Evolutionary conservation across 495 filamentous ascomycete species (phyloP), one percentile per base, ranked within the genome.

Genomic region (Ramalina peruviana): DNA sequence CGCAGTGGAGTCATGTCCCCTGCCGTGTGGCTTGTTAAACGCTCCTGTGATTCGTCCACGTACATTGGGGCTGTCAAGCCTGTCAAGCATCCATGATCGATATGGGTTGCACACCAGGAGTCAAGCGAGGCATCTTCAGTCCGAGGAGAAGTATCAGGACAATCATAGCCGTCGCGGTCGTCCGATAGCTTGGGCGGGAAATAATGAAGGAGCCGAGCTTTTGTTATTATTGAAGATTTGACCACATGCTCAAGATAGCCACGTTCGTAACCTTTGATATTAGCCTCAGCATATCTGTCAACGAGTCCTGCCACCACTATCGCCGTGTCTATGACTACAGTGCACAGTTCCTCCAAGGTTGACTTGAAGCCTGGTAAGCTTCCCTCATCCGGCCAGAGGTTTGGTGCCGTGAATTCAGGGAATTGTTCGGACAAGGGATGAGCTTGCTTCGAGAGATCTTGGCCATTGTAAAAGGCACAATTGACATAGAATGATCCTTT

Each of bases 401-500:
- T 97, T 17, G 75, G 72, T 6, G 72, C 69, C 1, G 80, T 84
- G 63, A 85, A 83, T 54, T 81, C 80, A 0, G 76, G 65, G 25
- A 82, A 69, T 49, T 79, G 76, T 3, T 76, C 55, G 54, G 76
- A 77, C 53, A 74, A 77, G 45, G 77, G 67, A 5, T 67, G 67
- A 2, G 80, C 73, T 6, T 81, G 80, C 43, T 74, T 76, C 11
- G 79, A 69, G 5, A 87, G 69, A 2, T 58, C 50, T 2, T 78
- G 71, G 53, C 85, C 75, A 44, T 89, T 78, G 63, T 92, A 90
- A 72, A 94, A 96, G 46, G 85, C 85, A 65, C 88, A 94, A 67
- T 97, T 96, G 62, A 89, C 82, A 63, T 97, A 99, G 72, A 85
- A 99, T 16, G 87, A 94, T 48, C 92, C 92, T 69, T 99, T 99